phyloP scores from a whole-genome alignment of 164 flowering plant genomes.

The Vitis cinerea region DNA sequence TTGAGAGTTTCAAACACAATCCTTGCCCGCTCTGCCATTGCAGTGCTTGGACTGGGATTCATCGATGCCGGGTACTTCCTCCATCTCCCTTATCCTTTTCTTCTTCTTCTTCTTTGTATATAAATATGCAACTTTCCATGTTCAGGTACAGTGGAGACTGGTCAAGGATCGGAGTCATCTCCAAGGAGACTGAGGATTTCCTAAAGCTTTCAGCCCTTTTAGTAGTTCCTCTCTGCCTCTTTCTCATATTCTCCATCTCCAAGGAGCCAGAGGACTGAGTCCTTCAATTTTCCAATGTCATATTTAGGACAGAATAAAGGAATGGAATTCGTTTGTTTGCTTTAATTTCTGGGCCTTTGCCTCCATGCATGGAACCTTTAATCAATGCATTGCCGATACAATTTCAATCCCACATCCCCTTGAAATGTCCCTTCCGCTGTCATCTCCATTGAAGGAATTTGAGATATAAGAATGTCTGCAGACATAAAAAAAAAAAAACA shows the following conservation, averaged over 20 bases:
- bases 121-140: not conserved
- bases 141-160: constrained; percentile 91
- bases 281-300: too few species aligned
- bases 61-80: constrained; percentile 75
- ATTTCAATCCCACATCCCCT: too few species aligned
- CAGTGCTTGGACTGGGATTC: constrained; percentile 70
- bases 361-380: too few species aligned
- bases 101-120: not conserved
- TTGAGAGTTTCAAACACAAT: constrained; percentile 35
- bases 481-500: too few species aligned
- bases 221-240: constrained; percentile 68
- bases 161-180: constrained; percentile 88
- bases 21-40: constrained; percentile 52
- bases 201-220: constrained; percentile 65
- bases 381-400: too few species aligned
- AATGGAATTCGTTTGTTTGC: too few species aligned
- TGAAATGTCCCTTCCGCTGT: too few species aligned
- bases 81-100: constrained; percentile 4
- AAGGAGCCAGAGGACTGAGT: constrained; percentile 24
- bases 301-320: too few species aligned
- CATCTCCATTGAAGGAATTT: too few species aligned
- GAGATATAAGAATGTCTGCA: too few species aligned
- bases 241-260: constrained; percentile 42
- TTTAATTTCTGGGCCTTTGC: too few species aligned
- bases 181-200: constrained; percentile 65